Percentiles rank a stretch among this genome's conserved stretches.
phyloP scores from a whole-genome alignment of 73 alveolate genomes.

The Paramecium sexaurelia region DNA sequence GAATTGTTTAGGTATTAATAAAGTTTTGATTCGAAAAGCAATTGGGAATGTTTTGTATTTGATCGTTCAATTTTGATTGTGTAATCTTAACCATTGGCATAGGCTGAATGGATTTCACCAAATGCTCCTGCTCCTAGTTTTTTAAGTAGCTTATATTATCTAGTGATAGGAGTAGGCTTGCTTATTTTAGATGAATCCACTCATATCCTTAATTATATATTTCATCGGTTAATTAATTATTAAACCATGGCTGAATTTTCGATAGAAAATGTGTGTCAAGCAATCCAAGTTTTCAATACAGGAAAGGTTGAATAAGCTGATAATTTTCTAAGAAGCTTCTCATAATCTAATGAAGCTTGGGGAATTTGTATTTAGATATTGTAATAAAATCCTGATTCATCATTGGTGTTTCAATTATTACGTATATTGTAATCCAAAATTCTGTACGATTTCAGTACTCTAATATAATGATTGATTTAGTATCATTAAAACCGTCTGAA shows the following conservation, averaged over 20 bases:
- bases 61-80: constrained; percentile 88
- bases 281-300: neutral
- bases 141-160: constrained; percentile 65
- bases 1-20: constrained; percentile 69
- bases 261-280: constrained; percentile 41
- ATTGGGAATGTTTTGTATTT: constrained; percentile 90
- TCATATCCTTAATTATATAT: constrained; percentile 38
- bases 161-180: neutral
- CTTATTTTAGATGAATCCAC: constrained; percentile 7
- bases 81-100: constrained; percentile 80
- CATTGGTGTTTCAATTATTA: neutral
- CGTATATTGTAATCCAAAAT: constrained; percentile 32
- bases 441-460: constrained; percentile 11
- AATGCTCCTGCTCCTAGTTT: constrained; percentile 95
- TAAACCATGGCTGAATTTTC: constrained; percentile 50
- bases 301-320: constrained; percentile 22
- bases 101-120: constrained; percentile 90
- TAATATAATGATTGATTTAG: neutral
- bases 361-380: neutral
- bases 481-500: neutral
- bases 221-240: constrained; percentile 46
- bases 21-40: constrained; percentile 92
- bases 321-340: neutral
- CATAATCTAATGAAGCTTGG: constrained; percentile 46
- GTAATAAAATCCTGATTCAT: neutral